These are phyloP conservation scores for Pseudogymnoascus sp. DNA, from an alignment of 2,329 filamentous ascomycete genomes.

Conservation along the genomic window DNA sequence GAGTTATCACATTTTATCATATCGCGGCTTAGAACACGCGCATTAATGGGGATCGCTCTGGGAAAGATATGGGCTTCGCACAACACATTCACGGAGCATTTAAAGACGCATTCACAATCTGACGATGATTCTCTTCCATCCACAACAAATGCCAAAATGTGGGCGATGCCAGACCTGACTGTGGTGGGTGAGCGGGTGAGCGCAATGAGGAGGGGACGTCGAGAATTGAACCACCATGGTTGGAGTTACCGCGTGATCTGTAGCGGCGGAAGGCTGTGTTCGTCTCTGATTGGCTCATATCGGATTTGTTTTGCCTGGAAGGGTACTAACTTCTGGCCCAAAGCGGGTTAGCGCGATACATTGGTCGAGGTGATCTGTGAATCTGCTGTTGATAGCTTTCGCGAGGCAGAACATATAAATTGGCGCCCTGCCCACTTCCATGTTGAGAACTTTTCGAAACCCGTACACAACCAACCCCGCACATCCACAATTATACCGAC, in stretches of 20 bases:
- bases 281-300: background rate
- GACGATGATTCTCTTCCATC: background rate
- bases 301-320: background rate
- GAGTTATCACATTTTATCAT: constrained; percentile 7
- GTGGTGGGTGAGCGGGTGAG: constrained; percentile 1
- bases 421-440: constrained; percentile 2
- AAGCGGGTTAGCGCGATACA: background rate
- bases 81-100: background rate
- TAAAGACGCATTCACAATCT: background rate
- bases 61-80: background rate
- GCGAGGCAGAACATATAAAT: constrained; percentile 6
- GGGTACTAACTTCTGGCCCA: background rate
- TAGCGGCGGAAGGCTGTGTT: constrained; percentile 6
- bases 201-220: constrained; percentile 7
- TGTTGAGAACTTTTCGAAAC: constrained; percentile 9
- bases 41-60: background rate
- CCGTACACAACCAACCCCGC: constrained; percentile 7
- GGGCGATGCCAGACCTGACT: background rate
- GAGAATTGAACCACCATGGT: background rate
- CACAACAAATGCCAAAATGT: background rate
- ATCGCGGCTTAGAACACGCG: constrained; percentile 5
- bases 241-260: constrained; percentile 7
- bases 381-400: constrained; percentile 8
- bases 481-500: constrained; percentile 7
- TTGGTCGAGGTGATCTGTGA: constrained; percentile 3